phyloP scores from a whole-genome alignment of 352 stramenopile species.

The Phytopythium delawarense region DNA sequence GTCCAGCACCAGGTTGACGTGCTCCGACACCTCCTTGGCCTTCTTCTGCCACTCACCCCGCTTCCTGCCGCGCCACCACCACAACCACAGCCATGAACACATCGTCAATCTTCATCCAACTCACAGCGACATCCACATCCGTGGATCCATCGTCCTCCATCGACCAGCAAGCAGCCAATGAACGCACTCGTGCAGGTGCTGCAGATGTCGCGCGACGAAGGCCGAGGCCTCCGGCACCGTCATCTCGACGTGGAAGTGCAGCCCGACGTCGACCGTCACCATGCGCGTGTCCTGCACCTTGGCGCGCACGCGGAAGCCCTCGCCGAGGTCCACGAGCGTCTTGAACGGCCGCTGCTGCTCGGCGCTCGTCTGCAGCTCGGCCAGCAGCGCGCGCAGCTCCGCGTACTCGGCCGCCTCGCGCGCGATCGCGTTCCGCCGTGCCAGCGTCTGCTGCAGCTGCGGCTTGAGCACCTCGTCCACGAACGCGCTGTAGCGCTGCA shows the following conservation, averaged over 20 bases:
- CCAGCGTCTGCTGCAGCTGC: constrained; percentile 58
- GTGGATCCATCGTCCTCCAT: constrained; percentile 1
- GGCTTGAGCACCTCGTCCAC: constrained; percentile 67
- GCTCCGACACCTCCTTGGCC: constrained; percentile 59
- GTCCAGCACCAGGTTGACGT: constrained; percentile 72
- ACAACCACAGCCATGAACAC: constrained; percentile 3
- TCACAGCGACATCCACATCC: not conserved
- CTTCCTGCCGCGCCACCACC: constrained; percentile 28
- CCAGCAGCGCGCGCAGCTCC: constrained; percentile 43
- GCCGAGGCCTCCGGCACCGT: constrained; percentile 47
- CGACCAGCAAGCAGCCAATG: not conserved
- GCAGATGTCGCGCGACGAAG: constrained; percentile 55
- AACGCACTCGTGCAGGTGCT: constrained; percentile 44
- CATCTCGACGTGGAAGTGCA: constrained; percentile 81
- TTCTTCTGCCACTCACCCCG: constrained; percentile 65
- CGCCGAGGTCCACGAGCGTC: constrained; percentile 64
- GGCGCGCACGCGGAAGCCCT: constrained; percentile 68
- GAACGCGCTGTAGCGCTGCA: constrained; percentile 63
- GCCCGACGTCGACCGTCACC: constrained; percentile 63
- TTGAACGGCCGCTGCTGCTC: constrained; percentile 19
- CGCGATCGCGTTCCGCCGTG: constrained; percentile 39
- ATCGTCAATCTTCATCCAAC: not conserved
- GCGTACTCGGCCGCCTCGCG: constrained; percentile 63
- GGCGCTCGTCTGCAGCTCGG: constrained; percentile 19
- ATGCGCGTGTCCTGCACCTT: constrained; percentile 57